These are phyloP conservation scores for Angomonas deanei DNA, from an alignment of 208 protist species.

Conservation along the genomic window DNA sequence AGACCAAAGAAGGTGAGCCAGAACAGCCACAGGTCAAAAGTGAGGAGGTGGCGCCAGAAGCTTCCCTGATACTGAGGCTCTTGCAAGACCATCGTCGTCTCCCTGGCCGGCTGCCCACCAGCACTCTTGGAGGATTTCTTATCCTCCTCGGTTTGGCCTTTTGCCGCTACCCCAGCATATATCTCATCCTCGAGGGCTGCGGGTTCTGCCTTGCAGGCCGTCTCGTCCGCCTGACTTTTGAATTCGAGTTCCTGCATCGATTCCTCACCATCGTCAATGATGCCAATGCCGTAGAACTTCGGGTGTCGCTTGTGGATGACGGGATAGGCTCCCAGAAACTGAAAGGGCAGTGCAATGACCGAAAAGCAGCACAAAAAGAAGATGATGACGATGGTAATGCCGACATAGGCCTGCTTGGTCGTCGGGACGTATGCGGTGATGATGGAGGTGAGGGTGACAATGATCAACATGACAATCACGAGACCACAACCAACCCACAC, in stretches of 20 bases:
- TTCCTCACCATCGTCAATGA: constrained; percentile 14
- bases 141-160: constrained; percentile 10
- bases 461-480: constrained; percentile 34
- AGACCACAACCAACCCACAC: constrained; percentile 47
- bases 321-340: constrained; percentile 54
- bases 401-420: constrained; percentile 24
- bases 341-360: constrained; percentile 58
- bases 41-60: constrained; percentile 70
- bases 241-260: not conserved
- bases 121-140: too few species aligned
- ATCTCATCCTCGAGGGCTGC: not conserved
- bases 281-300: constrained; percentile 31
- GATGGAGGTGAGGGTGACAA: constrained; percentile 49
- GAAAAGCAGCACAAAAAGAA: constrained; percentile 43
- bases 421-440: constrained; percentile 37
- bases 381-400: constrained; percentile 37
- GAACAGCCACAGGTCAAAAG: constrained; percentile 62
- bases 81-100: constrained; percentile 2
- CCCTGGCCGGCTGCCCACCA: not conserved
- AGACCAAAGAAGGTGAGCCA: constrained; percentile 63
- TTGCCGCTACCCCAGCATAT: not conserved
- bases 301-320: constrained; percentile 29
- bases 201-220: not conserved
- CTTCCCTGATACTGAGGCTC: constrained; percentile 52
- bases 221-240: not conserved